Conservation (phyloP, 2,329 filamentous ascomycete species). For the Arthroderma sp. region DNA sequence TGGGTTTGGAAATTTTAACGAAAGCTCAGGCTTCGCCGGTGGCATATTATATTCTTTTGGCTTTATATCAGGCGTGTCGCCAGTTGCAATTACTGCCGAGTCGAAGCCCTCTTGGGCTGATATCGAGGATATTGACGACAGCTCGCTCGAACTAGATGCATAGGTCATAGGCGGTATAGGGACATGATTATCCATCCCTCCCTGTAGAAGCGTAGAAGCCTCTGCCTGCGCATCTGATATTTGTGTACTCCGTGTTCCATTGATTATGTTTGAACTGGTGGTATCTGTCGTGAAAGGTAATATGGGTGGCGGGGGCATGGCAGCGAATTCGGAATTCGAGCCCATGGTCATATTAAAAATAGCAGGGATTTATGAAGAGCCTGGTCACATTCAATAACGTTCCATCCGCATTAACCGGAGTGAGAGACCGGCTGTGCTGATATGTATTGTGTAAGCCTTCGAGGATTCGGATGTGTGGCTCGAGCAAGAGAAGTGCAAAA, state of each 20-base stretch:
- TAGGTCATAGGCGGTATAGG: not conserved
- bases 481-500: not conserved
- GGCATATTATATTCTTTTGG: not conserved
- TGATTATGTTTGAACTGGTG: not conserved
- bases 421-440: not conserved
- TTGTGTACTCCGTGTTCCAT: not conserved
- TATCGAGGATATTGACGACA: slow-evolving; percentile 10
- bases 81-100: not conserved
- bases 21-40: not conserved
- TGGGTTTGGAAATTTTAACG: not conserved
- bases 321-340: not conserved
- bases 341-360: not conserved
- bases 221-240: not conserved
- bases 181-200: not conserved
- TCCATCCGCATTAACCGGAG: not conserved
- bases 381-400: not conserved
- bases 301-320: slow-evolving; percentile 2
- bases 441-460: not conserved
- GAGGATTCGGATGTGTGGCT: not conserved
- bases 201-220: not conserved
- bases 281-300: not conserved
- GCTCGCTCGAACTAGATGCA: slow-evolving; percentile 6
- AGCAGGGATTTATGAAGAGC: not conserved
- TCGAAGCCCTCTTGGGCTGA: not conserved
- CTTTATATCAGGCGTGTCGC: not conserved